Evolutionary conservation across 148 eudicot genomes (phyloP).

Genomic region (Limonium bicolor): DNA sequence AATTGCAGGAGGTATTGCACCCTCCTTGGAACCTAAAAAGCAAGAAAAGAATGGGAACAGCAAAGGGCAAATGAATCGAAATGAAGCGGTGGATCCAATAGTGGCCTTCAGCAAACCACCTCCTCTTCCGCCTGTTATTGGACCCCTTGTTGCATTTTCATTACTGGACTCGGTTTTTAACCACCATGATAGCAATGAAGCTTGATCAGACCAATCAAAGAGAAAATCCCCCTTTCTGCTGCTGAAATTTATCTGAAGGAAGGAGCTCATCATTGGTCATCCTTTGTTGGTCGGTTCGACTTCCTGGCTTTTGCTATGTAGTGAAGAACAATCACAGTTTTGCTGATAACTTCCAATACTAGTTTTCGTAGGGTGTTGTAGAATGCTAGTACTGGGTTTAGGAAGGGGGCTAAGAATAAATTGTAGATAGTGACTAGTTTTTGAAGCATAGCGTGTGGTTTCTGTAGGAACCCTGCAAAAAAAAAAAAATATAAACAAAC

Average conservation of each 20-base stretch:
- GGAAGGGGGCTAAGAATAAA: conserved; percentile 22
- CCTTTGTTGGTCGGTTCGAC: no score
- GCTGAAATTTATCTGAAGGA: no score
- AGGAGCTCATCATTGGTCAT: no score
- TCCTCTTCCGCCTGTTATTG: conserved; percentile 41
- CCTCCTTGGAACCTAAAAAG: conserved; percentile 28
- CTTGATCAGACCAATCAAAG: conserved; percentile 7
- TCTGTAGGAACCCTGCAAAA: conserved; percentile 57
- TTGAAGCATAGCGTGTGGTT: conserved; percentile 38
- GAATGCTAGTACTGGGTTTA: conserved; percentile 43
- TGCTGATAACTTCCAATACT: background rate
- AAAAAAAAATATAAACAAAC: no score
- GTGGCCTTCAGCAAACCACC: conserved; percentile 74
- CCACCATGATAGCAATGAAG: conserved; percentile 24
- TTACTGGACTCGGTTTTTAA: conserved; percentile 31
- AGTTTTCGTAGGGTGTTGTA: conserved; percentile 29
- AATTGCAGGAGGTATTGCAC: conserved; percentile 14
- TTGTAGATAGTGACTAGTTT: conserved; percentile 23
- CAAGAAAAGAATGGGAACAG: conserved; percentile 18
- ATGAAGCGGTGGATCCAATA: conserved; percentile 34
- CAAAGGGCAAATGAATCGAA: conserved; percentile 9
- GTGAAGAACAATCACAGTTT: conserved; percentile 19
- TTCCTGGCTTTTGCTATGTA: conserved; percentile 13
- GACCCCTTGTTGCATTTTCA: conserved; percentile 32
- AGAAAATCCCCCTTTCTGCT: background rate